Conservation (phyloP, 2,329 filamentous ascomycete genomes). For the Chalaropsis ovoidea region DNA sequence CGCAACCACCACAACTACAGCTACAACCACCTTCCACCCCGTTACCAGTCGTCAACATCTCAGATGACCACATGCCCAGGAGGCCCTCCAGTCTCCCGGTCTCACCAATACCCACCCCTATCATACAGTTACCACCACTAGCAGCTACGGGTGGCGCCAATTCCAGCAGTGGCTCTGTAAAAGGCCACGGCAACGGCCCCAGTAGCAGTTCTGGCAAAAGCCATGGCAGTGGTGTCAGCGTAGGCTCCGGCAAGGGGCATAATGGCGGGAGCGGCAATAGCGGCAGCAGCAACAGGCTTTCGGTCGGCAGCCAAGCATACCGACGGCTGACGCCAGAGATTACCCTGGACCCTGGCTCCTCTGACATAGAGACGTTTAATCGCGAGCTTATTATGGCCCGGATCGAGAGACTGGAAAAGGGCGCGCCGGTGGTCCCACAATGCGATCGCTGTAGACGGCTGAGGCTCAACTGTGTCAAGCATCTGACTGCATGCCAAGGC, state of each 20-base stretch:
- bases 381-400: conserved; percentile 56
- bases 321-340: conserved; percentile 22
- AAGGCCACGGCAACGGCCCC: neutral
- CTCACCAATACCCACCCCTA: conserved; percentile 22
- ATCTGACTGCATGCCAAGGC: conserved; percentile 74
- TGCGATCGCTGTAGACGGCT: conserved; percentile 75
- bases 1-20: conserved; percentile 9
- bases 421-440: conserved; percentile 66
- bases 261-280: neutral
- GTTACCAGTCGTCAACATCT: conserved; percentile 19
- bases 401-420: conserved; percentile 65
- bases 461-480: conserved; percentile 73
- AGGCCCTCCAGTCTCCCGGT: conserved; percentile 24
- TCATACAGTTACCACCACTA: conserved; percentile 20
- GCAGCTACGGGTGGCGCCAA: conserved; percentile 1
- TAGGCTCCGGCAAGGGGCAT: neutral
- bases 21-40: conserved; percentile 9
- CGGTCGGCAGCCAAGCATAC: conserved; percentile 17
- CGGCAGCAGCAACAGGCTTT: conserved; percentile 20
- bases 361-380: conserved; percentile 27
- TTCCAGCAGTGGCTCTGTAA: neutral
- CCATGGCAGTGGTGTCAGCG: conserved; percentile 4
- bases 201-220: conserved; percentile 4
- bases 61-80: conserved; percentile 17
- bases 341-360: conserved; percentile 19